Base-by-base conservation (phyloP, 108 stramenopile genomes). In the Skeletonema grethae region DNA sequence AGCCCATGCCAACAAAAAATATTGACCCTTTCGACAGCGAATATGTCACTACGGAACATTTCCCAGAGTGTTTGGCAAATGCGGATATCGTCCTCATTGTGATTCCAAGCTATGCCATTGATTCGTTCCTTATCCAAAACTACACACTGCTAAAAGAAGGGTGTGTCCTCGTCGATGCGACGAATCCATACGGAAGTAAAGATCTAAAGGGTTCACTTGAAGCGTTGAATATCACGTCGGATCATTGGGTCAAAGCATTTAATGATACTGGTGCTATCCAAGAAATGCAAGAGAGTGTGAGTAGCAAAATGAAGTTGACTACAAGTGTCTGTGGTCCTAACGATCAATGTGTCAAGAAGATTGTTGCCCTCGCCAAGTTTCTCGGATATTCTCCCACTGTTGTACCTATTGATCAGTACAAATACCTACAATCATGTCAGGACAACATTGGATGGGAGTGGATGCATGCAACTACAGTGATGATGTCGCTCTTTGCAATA, bases 241-340 rank as follows among this genome's bases (percentile, higher is more conserved):
- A 60, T 18, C 62, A 28, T 18, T 76, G 75, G 75, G 61, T 63
- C 20, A 70, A 71, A 70, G 75, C 61, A 22, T 76, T 76, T 60
- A 76, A 70, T 36, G 75, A 76, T 28, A 70, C 30, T 18, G 75
- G 75, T 4, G 75, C 69, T 18, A 25, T 69, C 24, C 45, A 76
- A 36, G 50, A 55, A 32, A 29, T 76, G 18, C 30, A 48, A 32
- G 34, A 38, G 24, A 36, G 38, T 18, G 3, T 43, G n/a, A 25
- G 11, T 0, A 18, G 7, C 61, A 76, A 76, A 36, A 31, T 30
- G 13, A 57, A 38, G 22, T 36, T 61, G 11, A 18, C 24, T 13
- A 76, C 75, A n/a, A 62, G 48, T 15, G 25, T 76, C 20, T 76
- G 75, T 16, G 68, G 69, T 5, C 43, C 43, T 8, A 46, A 55